Base-by-base conservation (phyloP, 139 green algal species). In the Chlamydomonas sphaeroides region DNA sequence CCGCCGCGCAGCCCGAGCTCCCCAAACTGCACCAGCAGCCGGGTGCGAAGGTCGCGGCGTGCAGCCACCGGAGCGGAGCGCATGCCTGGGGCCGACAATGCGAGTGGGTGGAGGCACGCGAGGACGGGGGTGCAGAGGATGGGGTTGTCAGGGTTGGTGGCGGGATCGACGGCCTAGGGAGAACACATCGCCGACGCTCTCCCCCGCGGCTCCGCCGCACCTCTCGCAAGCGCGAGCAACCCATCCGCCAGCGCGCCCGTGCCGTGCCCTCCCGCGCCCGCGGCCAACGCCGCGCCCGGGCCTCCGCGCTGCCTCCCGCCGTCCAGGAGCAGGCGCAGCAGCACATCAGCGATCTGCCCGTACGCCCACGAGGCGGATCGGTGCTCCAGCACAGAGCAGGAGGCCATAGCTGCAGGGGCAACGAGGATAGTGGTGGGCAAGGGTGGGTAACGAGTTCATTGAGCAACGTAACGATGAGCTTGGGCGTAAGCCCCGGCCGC, bases 21-120 rank as follows among this genome's bases (percentile, higher is more conserved):
- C 15, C 85, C 79, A 75, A 96, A 96, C 53, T 95, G 80, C 15
- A 89, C 79, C 77, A 97, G 89, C 74, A 97, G 84, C 38, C 91
- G 87, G 14, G 86, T 67, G 30, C 86, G 88, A 30, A 96, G 67
- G 68, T 96, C 86, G n/a, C 88, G 90, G 15, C 88, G 85, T 1
- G 84, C 72, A 0, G 36, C 30, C 7, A 75, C 35, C 1, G 57
- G 53, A 1, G 86, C 84, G 15, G 70, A 23, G 30, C 49, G 75
- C 26, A 86, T 68, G 45, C 71, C 79, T 81, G 61, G 1, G 69
- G 32, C 38, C 51, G 36, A 18, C 17, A 48, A n/a, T n/a, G n/a
- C n/a, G n/a, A n/a, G n/a, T n/a, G n/a, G n/a, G n/a, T n/a, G n/a
- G n/a, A n/a, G n/a, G n/a, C n/a, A n/a, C n/a, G n/a, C n/a, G n/a